phyloP scores from a whole-genome alignment of 139 green algal species.

The Ettlia oleoabundans region DNA sequence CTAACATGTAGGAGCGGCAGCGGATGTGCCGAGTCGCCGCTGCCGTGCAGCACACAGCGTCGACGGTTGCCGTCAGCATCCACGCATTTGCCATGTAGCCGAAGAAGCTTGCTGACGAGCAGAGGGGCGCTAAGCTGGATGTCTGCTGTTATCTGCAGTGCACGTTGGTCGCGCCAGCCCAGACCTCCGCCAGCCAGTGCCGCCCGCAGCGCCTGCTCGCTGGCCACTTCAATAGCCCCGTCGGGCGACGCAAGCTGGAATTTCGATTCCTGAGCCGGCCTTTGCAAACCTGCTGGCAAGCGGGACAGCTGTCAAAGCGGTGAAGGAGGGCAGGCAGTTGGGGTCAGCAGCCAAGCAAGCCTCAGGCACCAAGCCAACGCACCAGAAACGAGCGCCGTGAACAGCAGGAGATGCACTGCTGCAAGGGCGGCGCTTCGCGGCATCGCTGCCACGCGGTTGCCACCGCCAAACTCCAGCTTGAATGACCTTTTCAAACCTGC shows the following conservation, averaged over 20 bases:
- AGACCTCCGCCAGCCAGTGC: conserved; percentile 9
- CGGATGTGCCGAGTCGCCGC: no score
- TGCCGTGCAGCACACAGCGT: background rate
- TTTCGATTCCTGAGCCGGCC: background rate
- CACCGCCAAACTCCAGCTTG: no score
- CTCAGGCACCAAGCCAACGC: no score
- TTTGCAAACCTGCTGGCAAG: conserved; percentile 10
- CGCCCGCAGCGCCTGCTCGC: conserved; percentile 30
- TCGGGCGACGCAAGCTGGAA: background rate
- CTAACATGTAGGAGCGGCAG: conserved; percentile 34
- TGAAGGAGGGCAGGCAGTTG: conserved; percentile 12
- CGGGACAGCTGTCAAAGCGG: background rate
- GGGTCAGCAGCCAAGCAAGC: no score
- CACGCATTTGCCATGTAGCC: conserved; percentile 26
- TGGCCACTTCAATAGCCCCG: background rate
- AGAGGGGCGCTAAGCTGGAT: conserved; percentile 24
- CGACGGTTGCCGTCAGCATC: background rate
- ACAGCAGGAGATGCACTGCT: no score
- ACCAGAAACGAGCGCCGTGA: no score
- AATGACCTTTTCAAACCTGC: no score
- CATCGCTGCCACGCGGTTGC: no score
- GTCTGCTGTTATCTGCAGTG: conserved; percentile 19
- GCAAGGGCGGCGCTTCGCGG: no score
- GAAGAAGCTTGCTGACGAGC: conserved; percentile 2
- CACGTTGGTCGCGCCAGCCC: conserved; percentile 22